Percentiles rank a stretch among this genome's conserved stretches.
These are phyloP conservation scores for Ambrosiella beaveri DNA, from an alignment of 2,329 filamentous ascomycete genomes.

Conservation along the genomic window DNA sequence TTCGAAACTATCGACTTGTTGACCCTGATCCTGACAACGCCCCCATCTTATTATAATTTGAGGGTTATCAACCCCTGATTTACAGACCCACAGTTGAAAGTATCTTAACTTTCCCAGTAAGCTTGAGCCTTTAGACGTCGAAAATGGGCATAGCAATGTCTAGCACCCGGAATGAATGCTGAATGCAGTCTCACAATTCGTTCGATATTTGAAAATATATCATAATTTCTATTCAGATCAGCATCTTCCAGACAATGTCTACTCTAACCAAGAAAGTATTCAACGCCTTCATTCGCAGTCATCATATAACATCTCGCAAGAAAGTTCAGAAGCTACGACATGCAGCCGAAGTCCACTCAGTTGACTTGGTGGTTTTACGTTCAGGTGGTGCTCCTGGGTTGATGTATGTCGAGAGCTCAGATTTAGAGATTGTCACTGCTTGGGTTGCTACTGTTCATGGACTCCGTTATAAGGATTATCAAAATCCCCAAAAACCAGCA, in stretches of 20 bases:
- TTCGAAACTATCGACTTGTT: too few species aligned
- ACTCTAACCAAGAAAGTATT: slow-evolving; percentile 14
- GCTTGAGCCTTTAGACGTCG: too few species aligned
- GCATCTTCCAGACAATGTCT: neutral
- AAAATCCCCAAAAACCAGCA: slow-evolving; percentile 39
- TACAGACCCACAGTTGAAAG: too few species aligned
- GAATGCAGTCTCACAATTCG: too few species aligned
- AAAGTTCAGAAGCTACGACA: slow-evolving; percentile 46
- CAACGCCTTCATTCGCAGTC: slow-evolving; percentile 52
- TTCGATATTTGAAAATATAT: too few species aligned
- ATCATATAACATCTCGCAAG: slow-evolving; percentile 67
- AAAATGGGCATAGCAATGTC: too few species aligned
- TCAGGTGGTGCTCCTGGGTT: slow-evolving; percentile 55
- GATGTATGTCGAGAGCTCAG: slow-evolving; percentile 54
- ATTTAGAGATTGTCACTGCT: slow-evolving; percentile 34
- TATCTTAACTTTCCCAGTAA: too few species aligned
- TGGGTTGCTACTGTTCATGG: slow-evolving; percentile 51
- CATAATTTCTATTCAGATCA: too few species aligned
- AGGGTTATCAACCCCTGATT: neutral
- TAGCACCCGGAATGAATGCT: too few species aligned
- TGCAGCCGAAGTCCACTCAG: slow-evolving; percentile 39
- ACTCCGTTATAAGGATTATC: slow-evolving; percentile 56
- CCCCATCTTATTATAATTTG: too few species aligned
- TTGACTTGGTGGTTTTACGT: slow-evolving; percentile 44
- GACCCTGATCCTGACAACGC: too few species aligned